These are phyloP conservation scores for Cryptococcus deneoformans DNA, from an alignment of 1,284 basidiomycete genomes.

Conservation along the genomic window DNA sequence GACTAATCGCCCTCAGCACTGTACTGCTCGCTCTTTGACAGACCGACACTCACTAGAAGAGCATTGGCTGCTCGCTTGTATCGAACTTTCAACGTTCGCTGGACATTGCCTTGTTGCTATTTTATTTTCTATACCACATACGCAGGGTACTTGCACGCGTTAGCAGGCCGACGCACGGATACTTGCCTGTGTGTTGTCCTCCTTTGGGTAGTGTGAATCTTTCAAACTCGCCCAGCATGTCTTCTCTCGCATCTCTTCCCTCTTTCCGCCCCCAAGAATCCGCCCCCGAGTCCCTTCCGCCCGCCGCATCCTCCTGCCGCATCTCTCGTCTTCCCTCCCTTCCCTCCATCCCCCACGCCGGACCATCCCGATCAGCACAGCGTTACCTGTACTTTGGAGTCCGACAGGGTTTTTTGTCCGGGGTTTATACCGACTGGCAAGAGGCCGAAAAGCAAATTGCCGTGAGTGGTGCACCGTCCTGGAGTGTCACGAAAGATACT, in stretches of 20 bases:
- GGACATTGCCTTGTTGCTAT: no score
- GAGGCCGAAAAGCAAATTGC: constrained; percentile 26
- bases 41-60: not conserved
- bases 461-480: constrained; percentile 18
- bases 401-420: constrained; percentile 19
- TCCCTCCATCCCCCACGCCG: constrained; percentile 16
- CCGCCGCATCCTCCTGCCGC: constrained; percentile 7
- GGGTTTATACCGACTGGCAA: constrained; percentile 28
- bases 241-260: no score
- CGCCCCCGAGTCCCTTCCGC: not conserved
- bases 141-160: no score
- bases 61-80: not conserved
- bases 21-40: not conserved
- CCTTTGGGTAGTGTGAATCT: no score
- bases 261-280: not conserved
- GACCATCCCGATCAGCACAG: constrained; percentile 13
- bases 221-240: no score
- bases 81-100: no score
- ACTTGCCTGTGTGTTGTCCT: no score
- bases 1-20: not conserved
- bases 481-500: not conserved
- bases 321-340: constrained; percentile 22
- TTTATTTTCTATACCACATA: no score
- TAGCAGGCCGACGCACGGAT: no score
- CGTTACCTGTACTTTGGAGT: constrained; percentile 31